Evolutionary conservation across 192 early-diverging fungal genomes (phyloP), one percentile per base, ranked within the genome.

Genomic region (Gigaspora rosea): DNA sequence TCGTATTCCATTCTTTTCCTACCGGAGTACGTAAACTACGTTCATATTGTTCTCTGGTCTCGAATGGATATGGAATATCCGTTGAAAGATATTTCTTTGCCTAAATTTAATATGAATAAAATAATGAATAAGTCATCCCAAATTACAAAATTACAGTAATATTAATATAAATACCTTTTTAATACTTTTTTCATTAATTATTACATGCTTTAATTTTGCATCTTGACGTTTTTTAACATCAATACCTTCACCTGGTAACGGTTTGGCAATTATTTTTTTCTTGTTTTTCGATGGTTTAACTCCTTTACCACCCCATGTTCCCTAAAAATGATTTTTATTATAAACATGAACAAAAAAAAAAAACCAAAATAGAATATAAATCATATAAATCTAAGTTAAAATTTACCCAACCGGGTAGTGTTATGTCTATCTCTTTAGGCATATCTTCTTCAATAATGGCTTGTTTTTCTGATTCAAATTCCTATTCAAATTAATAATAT

Each of bases 1-100:
- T 83, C 2, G 97, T 94, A 79, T 96, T 96, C 97, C 97, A 99
- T 84, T 99, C 96, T 80, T 91, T 92, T 59, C 97, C 97, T n/a
- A 99, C 73, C 46, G 97, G 96, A 61, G 88, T 85, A 41, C 90
- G 88, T 74, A 98, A 83, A 8, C 89, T 91, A 46, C 89, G 86
- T 80, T 99, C 96, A 81, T 98, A 98, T 82, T 97, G 96, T 67
- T 94, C 93, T 66, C 86, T 79, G 7, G 82, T 93, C 76, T 90
- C 89, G 86, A 91, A 98, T 15, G 95, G 94, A 83, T 92, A 90
- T 9, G 97, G 96, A 66, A 97, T 85, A 64, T 87, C 74, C 32
- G 85, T 84, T 49, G 88, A 86, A 70, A 90, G 87, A 79, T 94
- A 95, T 81, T 93, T 93, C 13, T 87, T 83, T 1, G 92, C 80